These are phyloP conservation scores for Lathyrus sativus DNA, from an alignment of 306 rosid genomes.

Conservation along the genomic window DNA sequence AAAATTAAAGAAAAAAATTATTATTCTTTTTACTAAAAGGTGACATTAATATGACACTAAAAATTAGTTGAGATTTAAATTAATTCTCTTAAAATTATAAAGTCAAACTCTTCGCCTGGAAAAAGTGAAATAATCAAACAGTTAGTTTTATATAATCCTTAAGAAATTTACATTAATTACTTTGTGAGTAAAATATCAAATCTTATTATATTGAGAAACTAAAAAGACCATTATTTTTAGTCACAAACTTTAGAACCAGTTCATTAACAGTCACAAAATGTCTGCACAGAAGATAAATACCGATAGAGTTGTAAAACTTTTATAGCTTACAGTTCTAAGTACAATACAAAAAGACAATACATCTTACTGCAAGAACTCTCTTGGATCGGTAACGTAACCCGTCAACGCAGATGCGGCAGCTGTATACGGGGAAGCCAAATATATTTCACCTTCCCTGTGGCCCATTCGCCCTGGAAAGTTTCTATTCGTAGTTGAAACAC, in stretches of 20 bases:
- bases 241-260: slow-evolving; percentile 15
- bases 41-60: too few species aligned
- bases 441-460: slow-evolving; percentile 89
- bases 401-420: slow-evolving; percentile 99
- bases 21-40: too few species aligned
- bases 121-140: too few species aligned
- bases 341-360: background rate
- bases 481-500: slow-evolving; percentile 72
- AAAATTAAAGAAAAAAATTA: too few species aligned
- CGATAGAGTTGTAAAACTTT: background rate
- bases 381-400: slow-evolving; percentile 88
- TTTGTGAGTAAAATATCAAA: too few species aligned
- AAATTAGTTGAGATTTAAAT: too few species aligned
- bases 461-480: slow-evolving; percentile 99
- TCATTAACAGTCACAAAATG: slow-evolving; percentile 9
- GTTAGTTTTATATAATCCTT: too few species aligned
- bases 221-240: background rate
- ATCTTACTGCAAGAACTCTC: slow-evolving; percentile 81
- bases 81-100: too few species aligned
- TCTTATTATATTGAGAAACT: background rate
- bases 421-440: slow-evolving; percentile 90
- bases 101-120: too few species aligned
- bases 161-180: too few species aligned
- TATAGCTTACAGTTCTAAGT: slow-evolving; percentile 12
- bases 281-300: slow-evolving; percentile 1